Percentiles rank a stretch among this genome's conserved stretches.
These are phyloP conservation scores for Fusarium tuaranense DNA, from an alignment of 2,329 filamentous ascomycete species.

Conservation along the genomic window DNA sequence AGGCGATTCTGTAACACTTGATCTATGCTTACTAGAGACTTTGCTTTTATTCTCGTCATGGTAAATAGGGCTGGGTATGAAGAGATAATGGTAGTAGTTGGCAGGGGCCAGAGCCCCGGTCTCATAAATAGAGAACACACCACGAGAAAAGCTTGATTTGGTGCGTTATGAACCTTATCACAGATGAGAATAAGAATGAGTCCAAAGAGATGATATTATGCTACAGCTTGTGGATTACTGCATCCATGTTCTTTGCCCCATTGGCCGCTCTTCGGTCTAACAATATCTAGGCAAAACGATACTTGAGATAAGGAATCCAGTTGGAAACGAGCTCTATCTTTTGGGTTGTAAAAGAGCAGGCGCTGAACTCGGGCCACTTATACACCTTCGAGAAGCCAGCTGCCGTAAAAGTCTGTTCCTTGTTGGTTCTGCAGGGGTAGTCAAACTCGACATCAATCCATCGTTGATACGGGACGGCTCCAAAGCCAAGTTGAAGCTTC, in stretches of 20 bases:
- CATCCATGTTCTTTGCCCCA: not conserved
- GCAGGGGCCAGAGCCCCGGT: not conserved
- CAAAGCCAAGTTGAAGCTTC: slow-evolving; percentile 23
- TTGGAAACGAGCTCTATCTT: slow-evolving; percentile 19
- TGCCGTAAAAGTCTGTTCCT: slow-evolving; percentile 20
- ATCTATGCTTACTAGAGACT: not conserved
- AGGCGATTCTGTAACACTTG: not conserved
- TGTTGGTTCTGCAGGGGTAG: slow-evolving; percentile 24
- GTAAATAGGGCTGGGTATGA: not conserved
- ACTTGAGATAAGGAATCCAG: slow-evolving; percentile 35
- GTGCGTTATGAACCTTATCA: not conserved
- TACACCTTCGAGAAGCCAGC: slow-evolving; percentile 12
- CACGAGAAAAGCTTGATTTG: not conserved
- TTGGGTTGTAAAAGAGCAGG: slow-evolving; percentile 22
- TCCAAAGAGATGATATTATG: not conserved
- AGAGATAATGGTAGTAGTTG: not conserved
- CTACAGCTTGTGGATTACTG: not conserved
- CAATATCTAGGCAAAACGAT: slow-evolving; percentile 21
- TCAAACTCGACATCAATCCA: slow-evolving; percentile 31
- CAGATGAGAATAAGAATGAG: not conserved
- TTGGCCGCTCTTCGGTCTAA: not conserved
- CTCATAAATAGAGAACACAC: not conserved
- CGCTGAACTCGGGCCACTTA: slow-evolving; percentile 26
- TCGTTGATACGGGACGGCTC: slow-evolving; percentile 18
- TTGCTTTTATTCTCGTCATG: not conserved